phyloP scores from a whole-genome alignment of 2,329 filamentous ascomycete genomes.

The Sporothrix mexicana region DNA sequence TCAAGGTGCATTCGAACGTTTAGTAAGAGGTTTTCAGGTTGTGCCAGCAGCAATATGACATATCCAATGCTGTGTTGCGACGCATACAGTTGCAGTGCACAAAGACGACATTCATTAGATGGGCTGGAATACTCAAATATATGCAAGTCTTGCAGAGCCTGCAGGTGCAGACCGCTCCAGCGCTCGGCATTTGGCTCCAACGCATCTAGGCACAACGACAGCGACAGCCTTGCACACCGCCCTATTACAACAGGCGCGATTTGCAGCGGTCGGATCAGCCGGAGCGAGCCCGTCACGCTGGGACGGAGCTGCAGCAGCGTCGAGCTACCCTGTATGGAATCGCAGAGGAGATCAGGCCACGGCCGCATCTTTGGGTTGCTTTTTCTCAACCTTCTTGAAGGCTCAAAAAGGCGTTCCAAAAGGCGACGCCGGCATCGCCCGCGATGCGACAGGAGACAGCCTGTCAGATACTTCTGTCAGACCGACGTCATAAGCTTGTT shows the following conservation, averaged over 20 bases:
- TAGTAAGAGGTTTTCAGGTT: neutral
- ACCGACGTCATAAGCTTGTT: neutral
- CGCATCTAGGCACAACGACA: neutral
- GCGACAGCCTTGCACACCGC: slow-evolving; percentile 28
- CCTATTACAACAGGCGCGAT: neutral
- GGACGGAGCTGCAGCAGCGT: neutral
- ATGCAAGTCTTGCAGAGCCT: neutral
- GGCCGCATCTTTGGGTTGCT: neutral
- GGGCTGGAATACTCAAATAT: neutral
- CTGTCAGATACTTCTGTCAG: too few relatives aligned
- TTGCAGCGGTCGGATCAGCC: slow-evolving; percentile 5
- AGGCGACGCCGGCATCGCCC: slow-evolving; percentile 2
- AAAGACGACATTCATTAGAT: neutral
- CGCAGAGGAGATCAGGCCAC: slow-evolving; percentile 9
- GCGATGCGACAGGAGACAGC: neutral
- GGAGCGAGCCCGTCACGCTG: slow-evolving; percentile 19
- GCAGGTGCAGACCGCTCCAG: neutral
- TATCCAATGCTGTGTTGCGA: neutral
- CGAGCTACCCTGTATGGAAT: neutral
- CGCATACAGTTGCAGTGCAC: neutral
- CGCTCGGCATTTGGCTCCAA: slow-evolving; percentile 20
- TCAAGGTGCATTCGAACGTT: neutral
- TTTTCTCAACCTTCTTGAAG: neutral
- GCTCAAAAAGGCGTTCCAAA: neutral
- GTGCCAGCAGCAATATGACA: neutral